phyloP scores from a whole-genome alignment of 768 basidiomycete genomes.

The Sporobolomyces roseus region DNA sequence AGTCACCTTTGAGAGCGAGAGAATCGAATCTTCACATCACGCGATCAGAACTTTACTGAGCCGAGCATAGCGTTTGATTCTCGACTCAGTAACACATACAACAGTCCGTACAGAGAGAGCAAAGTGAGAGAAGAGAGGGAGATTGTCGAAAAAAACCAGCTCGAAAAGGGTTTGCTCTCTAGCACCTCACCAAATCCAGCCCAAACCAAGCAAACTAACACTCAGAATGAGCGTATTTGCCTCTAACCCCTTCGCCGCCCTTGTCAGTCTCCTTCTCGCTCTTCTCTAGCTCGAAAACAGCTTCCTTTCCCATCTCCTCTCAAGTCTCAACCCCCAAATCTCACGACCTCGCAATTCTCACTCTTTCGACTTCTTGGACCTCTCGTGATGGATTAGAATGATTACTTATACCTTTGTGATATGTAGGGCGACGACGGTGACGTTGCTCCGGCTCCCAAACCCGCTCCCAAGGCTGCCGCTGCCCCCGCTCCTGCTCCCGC shows the following conservation, averaged over 20 bases:
- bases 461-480: slow-evolving; percentile 34
- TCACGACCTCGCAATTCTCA: not conserved
- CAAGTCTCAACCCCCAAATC: slow-evolving; percentile 1
- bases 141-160: no score
- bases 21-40: not conserved
- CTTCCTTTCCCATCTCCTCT: not conserved
- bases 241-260: slow-evolving; percentile 31
- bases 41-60: not conserved
- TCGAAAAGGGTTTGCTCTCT: not conserved
- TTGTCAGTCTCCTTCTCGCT: slow-evolving; percentile 9
- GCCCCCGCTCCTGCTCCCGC: slow-evolving; percentile 16
- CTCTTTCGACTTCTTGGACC: not conserved
- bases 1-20: not conserved
- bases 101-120: not conserved
- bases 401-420: not conserved
- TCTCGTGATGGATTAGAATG: not conserved
- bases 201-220: slow-evolving; percentile 12
- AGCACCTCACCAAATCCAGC: slow-evolving; percentile 7
- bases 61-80: not conserved
- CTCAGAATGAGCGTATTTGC: slow-evolving; percentile 26
- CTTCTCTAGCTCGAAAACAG: not conserved
- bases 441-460: slow-evolving; percentile 24
- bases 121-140: not conserved
- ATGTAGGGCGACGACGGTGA: slow-evolving; percentile 34
- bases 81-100: no score